A percentile compares a stretch with the other conserved stretches of the same genome.
Conservation (phyloP, 2,329 filamentous ascomycete genomes). For the Chaetomiaceae sp. region DNA sequence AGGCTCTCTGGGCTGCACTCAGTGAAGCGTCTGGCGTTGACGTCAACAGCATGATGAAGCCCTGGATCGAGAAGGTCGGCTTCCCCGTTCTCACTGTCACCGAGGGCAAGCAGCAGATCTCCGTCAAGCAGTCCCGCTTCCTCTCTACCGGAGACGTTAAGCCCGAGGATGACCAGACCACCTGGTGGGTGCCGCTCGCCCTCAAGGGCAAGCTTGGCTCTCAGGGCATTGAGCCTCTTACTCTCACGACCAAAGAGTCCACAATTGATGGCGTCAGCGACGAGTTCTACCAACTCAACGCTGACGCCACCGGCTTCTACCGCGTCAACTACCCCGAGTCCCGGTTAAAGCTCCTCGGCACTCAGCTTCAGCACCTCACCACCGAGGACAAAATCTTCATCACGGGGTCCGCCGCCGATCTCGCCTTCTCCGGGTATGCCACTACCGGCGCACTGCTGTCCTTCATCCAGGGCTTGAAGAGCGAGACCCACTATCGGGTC, state of each 20-base stretch:
- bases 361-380: constrained; percentile 69
- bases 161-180: constrained; percentile 83
- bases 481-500: constrained; percentile 80
- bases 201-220: constrained; percentile 70
- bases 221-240: constrained; percentile 57
- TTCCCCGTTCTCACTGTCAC: constrained; percentile 85
- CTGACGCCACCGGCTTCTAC: constrained; percentile 82
- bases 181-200: constrained; percentile 92
- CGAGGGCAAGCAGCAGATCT: constrained; percentile 78
- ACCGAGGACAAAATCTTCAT: constrained; percentile 90
- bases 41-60: constrained; percentile 81
- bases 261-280: constrained; percentile 70
- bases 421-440: constrained; percentile 82
- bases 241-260: constrained; percentile 71
- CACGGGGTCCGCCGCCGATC: constrained; percentile 81
- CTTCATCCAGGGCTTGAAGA: constrained; percentile 77
- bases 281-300: constrained; percentile 91
- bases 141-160: constrained; percentile 87
- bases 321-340: constrained; percentile 88
- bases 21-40: constrained; percentile 84
- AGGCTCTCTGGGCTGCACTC: constrained; percentile 85
- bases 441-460: constrained; percentile 77
- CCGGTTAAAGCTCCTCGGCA: constrained; percentile 74
- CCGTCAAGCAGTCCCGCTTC: constrained; percentile 82
- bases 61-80: constrained; percentile 94